Base-by-base conservation (phyloP, 768 basidiomycete species). In the Inosperma sp. region DNA sequence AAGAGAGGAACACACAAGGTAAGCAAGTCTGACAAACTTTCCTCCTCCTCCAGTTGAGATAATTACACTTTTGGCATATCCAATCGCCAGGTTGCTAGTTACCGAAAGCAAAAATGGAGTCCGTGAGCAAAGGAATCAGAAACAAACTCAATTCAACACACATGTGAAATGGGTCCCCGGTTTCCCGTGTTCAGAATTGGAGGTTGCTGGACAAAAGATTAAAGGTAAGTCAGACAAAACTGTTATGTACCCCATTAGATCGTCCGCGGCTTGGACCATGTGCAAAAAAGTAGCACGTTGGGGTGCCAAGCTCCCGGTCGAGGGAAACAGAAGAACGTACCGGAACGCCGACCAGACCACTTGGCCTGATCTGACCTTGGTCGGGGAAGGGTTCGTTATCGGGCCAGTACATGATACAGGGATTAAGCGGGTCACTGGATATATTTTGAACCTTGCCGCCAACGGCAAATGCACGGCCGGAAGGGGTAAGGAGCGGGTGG, bases 1-100 rank as follows among this genome's bases (percentile, higher is more conserved):
- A 45, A 48, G 51, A 53, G 52, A 48, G 52, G 10, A 31, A 48
- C 22, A 77, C 84, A 88, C 87, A 91, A 41, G 89, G 88, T 53
- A 81, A 79, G 67, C 89, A 92, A 8, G 87, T 90, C 74, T 92
- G 89, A 70, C 89, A 93, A 52, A 93, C 90, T 67, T 92, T 92
- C 49, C 89, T 72, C 51, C 89, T 71, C 56, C 89, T 76, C 89
- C 89, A 93, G 64, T 93, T 93, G 57, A 90, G 67, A 68, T 93
- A 92, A 61, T 86, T 86, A 66, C 90, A 93, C 63, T 86, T 88
- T 56, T 75, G 72, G 68, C 89, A 93, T 49, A 88, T 76, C 89
- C 86, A 87, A 70, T 87, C 86, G 14, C 84, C 84, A 5, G 84
- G 84, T 73, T 87, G 84, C 77, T 78, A 58, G 48, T 55, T 46